These are phyloP conservation scores for Balakata baccata DNA, from an alignment of 345 rosid genomes.

Conservation along the genomic window DNA sequence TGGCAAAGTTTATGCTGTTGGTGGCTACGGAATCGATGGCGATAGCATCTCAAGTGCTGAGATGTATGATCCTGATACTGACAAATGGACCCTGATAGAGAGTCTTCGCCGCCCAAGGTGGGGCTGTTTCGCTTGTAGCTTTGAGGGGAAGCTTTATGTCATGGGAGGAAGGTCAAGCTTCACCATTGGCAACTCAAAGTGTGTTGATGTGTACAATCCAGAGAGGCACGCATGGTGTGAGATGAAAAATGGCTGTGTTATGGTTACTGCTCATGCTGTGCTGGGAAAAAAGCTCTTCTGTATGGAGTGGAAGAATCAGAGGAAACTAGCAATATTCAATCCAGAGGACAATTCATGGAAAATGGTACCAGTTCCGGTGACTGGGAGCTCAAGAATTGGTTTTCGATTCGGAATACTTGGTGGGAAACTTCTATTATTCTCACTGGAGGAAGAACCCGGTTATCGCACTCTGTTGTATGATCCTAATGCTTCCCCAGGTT, in stretches of 20 bases:
- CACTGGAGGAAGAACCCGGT: slow-evolving; percentile 46
- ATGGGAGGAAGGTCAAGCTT: slow-evolving; percentile 97
- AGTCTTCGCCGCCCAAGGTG: slow-evolving; percentile 76
- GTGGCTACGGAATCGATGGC: slow-evolving; percentile 72
- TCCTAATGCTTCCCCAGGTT: slow-evolving; percentile 64
- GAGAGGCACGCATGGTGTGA: slow-evolving; percentile 62
- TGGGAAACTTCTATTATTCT: slow-evolving; percentile 72
- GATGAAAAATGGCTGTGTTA: slow-evolving; percentile 82
- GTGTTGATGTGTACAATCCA: slow-evolving; percentile 68
- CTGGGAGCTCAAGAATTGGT: slow-evolving; percentile 60
- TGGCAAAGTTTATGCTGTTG: slow-evolving; percentile 76
- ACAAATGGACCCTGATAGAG: slow-evolving; percentile 62
- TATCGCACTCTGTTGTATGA: slow-evolving; percentile 64
- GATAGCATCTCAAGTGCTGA: slow-evolving; percentile 73
- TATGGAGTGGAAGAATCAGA: slow-evolving; percentile 83
- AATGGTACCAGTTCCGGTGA: slow-evolving; percentile 66
- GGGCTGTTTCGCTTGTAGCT: slow-evolving; percentile 78
- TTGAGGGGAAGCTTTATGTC: slow-evolving; percentile 76
- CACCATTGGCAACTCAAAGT: slow-evolving; percentile 81
- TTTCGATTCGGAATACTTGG: slow-evolving; percentile 73
- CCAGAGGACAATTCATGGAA: slow-evolving; percentile 67
- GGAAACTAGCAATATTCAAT: slow-evolving; percentile 69
- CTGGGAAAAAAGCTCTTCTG: slow-evolving; percentile 74
- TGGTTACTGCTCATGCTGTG: slow-evolving; percentile 92
- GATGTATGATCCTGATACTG: slow-evolving; percentile 61